These are phyloP conservation scores for Apiotrichum sp. DNA, from an alignment of 1,284 basidiomycete species.

Conservation along the genomic window DNA sequence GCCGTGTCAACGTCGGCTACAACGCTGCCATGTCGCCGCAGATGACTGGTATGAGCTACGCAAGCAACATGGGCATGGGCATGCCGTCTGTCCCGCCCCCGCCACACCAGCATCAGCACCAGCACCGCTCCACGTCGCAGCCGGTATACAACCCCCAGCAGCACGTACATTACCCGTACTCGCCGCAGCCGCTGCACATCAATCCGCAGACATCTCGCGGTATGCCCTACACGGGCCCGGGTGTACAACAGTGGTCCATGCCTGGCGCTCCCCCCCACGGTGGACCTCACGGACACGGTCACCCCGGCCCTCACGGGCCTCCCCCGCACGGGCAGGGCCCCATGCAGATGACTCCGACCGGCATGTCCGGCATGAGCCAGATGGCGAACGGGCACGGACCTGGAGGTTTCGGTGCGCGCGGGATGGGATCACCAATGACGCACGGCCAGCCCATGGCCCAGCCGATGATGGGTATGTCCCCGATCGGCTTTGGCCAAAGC, in stretches of 20 bases:
- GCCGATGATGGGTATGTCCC: slow-evolving; percentile 21
- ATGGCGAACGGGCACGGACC: slow-evolving; percentile 16
- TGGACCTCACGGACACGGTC: slow-evolving; percentile 2
- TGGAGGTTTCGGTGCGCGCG: slow-evolving; percentile 11
- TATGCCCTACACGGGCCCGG: slow-evolving; percentile 38
- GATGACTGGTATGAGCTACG: slow-evolving; percentile 22
- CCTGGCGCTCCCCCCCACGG: slow-evolving; percentile 13
- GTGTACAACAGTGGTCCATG: slow-evolving; percentile 30
- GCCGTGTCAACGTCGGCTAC: slow-evolving; percentile 19
- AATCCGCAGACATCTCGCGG: slow-evolving; percentile 34
- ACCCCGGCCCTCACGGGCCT: slow-evolving; percentile 14
- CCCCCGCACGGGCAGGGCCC: slow-evolving; percentile 20
- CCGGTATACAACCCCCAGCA: slow-evolving; percentile 42
- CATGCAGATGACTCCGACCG: slow-evolving; percentile 33
- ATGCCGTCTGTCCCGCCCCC: slow-evolving; percentile 15
- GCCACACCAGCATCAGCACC: slow-evolving; percentile 19
- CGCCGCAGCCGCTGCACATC: slow-evolving; percentile 38
- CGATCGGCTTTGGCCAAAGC: slow-evolving; percentile 24
- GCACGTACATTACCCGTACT: slow-evolving; percentile 42
- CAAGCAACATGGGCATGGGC: slow-evolving; percentile 17
- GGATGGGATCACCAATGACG: slow-evolving; percentile 21
- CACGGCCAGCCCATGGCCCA: slow-evolving; percentile 19
- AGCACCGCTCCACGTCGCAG: slow-evolving; percentile 18
- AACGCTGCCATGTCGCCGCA: slow-evolving; percentile 21
- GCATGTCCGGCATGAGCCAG: slow-evolving; percentile 27